Evolutionary conservation across 768 basidiomycete species (phyloP).

Genomic region (Cyathus striatus): DNA sequence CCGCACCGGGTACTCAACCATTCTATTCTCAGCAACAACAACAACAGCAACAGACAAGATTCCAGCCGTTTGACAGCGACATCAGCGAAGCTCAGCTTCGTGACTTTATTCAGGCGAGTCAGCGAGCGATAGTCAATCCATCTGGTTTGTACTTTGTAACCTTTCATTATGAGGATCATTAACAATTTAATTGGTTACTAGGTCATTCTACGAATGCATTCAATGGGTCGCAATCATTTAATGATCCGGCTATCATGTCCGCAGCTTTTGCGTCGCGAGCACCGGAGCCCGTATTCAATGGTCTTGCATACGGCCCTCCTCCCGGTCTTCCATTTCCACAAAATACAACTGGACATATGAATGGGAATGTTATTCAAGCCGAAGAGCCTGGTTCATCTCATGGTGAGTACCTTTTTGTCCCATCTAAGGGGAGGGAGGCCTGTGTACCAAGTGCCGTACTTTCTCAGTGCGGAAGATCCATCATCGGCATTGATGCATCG

Average conservation of each 20-base stretch:
- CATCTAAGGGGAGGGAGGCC: constrained; percentile 76
- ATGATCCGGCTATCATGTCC: constrained; percentile 79
- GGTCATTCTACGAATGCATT: no score
- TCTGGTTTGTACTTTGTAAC: no score
- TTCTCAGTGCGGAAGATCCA: constrained; percentile 83
- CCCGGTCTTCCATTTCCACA: constrained; percentile 55
- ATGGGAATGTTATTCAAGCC: constrained; percentile 9
- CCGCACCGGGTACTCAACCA: constrained; percentile 40
- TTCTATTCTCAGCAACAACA: no score
- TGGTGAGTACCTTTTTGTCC: constrained; percentile 61
- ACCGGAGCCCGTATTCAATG: constrained; percentile 23
- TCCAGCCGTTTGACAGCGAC: constrained; percentile 50
- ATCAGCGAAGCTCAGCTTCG: constrained; percentile 75
- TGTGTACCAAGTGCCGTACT: constrained; percentile 86
- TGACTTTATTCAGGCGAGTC: constrained; percentile 70
- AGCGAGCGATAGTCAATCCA: constrained; percentile 31
- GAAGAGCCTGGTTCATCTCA: constrained; percentile 35
- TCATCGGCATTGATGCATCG: constrained; percentile 60
- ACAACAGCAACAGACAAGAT: constrained; percentile 41
- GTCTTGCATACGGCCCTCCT: constrained; percentile 52
- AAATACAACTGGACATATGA: constrained; percentile 1
- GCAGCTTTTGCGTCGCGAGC: constrained; percentile 51
- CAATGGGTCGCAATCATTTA: constrained; percentile 43
- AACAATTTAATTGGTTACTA: no score
- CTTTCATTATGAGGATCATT: no score